Percentiles rank a stretch among this genome's conserved stretches.
Conservation (phyloP, 495 filamentous ascomycete genomes). For the Glarea lozoyensis region DNA sequence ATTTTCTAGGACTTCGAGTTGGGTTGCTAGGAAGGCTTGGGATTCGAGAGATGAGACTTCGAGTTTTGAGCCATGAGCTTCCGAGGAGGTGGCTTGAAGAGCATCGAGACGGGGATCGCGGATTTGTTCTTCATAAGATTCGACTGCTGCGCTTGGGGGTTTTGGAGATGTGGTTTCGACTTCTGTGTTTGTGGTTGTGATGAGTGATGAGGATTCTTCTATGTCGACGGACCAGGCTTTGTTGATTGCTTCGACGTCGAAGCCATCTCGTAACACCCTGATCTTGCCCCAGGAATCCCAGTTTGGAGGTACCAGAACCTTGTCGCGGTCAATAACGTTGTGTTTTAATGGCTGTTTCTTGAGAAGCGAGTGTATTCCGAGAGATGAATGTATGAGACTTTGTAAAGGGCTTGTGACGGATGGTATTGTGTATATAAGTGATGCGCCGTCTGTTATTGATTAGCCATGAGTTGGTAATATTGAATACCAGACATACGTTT, state of each 20-base stretch:
- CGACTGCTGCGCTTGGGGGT: conserved; percentile 49
- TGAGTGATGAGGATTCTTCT: conserved; percentile 34
- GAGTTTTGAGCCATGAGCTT: conserved; percentile 39
- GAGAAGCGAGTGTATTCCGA: conserved; percentile 83
- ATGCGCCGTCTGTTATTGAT: conserved; percentile 63
- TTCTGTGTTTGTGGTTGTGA: background rate
- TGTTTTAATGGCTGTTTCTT: conserved; percentile 79
- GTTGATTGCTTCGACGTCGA: conserved; percentile 82
- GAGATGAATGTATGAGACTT: conserved; percentile 73
- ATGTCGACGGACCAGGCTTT: conserved; percentile 80
- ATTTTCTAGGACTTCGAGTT: conserved; percentile 64
- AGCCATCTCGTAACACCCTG: conserved; percentile 83
- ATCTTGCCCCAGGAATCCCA: conserved; percentile 99
- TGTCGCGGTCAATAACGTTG: conserved; percentile 93
- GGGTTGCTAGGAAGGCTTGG: conserved; percentile 67
- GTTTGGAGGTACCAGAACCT: conserved; percentile 86
- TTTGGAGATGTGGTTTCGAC: conserved; percentile 12
- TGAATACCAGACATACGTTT: conserved; percentile 51
- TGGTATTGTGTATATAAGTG: conserved; percentile 81
- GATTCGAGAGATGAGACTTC: conserved; percentile 71
- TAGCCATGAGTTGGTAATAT: background rate
- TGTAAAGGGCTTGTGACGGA: conserved; percentile 71
- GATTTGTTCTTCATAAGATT: conserved; percentile 72
- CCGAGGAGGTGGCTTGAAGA: conserved; percentile 39
- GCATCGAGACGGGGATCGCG: conserved; percentile 57